Conservation (phyloP, 106 monocot genomes). For the Iris macrosiphon region DNA sequence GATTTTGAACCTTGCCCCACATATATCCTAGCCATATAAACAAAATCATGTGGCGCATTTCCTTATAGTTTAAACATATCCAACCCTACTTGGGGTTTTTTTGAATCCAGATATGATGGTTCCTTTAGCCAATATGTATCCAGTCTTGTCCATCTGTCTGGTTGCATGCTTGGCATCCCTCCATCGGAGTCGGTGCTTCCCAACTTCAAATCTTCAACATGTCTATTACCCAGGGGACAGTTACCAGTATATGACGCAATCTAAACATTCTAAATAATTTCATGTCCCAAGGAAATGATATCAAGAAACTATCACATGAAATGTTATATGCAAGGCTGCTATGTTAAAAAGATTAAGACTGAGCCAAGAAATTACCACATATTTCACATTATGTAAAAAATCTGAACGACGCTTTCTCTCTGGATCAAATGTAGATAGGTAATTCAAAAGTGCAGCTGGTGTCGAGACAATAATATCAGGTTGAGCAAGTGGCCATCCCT, state of each 20-base stretch:
- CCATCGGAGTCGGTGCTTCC: no score
- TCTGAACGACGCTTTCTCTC: constrained; percentile 56
- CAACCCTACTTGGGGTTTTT: no score
- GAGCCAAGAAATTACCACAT: constrained; percentile 50
- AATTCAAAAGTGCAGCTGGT: constrained; percentile 94
- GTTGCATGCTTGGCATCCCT: no score
- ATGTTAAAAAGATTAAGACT: neutral
- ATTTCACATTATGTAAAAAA: constrained; percentile 66
- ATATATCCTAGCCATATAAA: no score
- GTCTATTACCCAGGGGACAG: neutral
- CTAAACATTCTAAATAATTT: neutral
- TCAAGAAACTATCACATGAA: neutral
- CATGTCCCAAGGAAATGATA: neutral
- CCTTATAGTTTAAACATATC: no score
- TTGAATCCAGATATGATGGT: no score
- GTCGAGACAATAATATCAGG: constrained; percentile 91
- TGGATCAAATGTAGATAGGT: constrained; percentile 58
- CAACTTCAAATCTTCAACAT: no score
- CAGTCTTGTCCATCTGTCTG: no score
- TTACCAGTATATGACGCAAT: neutral
- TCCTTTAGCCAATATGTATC: no score
- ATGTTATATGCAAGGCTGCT: neutral
- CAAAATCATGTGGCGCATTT: no score
- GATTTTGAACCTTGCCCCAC: no score
- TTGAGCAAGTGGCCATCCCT: constrained; percentile 84